phyloP scores from a whole-genome alignment of 495 filamentous ascomycete genomes.

The Penicillium arizonense region DNA sequence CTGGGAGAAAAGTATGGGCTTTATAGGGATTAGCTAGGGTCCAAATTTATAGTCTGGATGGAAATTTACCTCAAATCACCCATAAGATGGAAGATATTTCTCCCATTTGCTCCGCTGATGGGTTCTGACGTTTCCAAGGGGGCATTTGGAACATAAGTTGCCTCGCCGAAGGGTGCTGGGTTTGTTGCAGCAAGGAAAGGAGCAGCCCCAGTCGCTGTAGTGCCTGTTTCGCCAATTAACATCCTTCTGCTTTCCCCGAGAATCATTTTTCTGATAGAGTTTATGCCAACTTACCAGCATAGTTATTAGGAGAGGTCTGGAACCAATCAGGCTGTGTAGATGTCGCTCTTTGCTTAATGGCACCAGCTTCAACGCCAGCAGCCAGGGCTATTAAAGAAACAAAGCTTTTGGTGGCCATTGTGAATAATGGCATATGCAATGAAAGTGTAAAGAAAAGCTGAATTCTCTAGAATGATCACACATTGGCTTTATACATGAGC shows the following conservation, averaged over 20 bases:
- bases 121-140: slow-evolving; percentile 59
- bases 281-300: not conserved
- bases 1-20: slow-evolving; percentile 21
- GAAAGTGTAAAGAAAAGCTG: too few relatives aligned
- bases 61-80: slow-evolving; percentile 38
- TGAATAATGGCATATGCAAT: too few relatives aligned
- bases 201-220: slow-evolving; percentile 54
- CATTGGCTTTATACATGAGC: too few relatives aligned
- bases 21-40: not conserved
- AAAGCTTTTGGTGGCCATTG: too few relatives aligned
- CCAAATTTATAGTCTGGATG: not conserved
- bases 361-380: slow-evolving; percentile 2
- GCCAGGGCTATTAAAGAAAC: not conserved
- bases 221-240: slow-evolving; percentile 32
- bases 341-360: slow-evolving; percentile 5
- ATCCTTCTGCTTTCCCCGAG: not conserved
- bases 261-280: too few relatives aligned
- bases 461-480: too few relatives aligned
- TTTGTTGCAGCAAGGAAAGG: slow-evolving; percentile 59
- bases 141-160: slow-evolving; percentile 51
- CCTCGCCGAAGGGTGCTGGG: slow-evolving; percentile 46
- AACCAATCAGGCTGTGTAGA: slow-evolving; percentile 19
- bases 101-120: slow-evolving; percentile 46
- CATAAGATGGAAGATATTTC: slow-evolving; percentile 56
- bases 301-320: slow-evolving; percentile 18